Conservation (phyloP, 2,329 filamentous ascomycete species). For the Macrophomina pseudophaseolina region DNA sequence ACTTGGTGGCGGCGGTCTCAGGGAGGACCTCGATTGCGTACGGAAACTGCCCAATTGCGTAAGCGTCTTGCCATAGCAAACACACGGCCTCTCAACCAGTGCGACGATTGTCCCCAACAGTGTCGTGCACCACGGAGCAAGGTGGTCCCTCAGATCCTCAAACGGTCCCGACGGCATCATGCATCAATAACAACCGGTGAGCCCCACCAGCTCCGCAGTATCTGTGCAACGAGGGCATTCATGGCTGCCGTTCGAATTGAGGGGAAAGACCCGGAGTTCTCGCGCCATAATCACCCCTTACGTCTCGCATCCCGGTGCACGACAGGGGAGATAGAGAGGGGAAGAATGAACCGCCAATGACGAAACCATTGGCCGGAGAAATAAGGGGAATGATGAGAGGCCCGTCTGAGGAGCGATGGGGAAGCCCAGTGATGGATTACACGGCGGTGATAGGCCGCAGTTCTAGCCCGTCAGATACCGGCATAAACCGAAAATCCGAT, state of each 20-base stretch:
- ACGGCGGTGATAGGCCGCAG: background rate
- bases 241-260: background rate
- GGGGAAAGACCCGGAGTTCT: background rate
- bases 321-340: background rate
- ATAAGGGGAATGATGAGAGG: background rate
- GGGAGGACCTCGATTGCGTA: conserved; percentile 74
- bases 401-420: background rate
- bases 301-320: conserved; percentile 17
- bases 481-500: conserved; percentile 18
- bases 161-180: conserved; percentile 8
- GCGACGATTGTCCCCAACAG: background rate
- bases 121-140: conserved; percentile 7
- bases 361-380: conserved; percentile 5
- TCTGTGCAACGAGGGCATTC: conserved; percentile 13
- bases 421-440: background rate
- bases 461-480: conserved; percentile 1
- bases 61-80: conserved; percentile 16
- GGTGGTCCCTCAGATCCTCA: background rate
- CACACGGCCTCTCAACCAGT: background rate
- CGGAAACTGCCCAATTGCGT: conserved; percentile 65
- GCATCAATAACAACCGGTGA: conserved; percentile 20
- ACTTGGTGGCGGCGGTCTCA: conserved; percentile 66
- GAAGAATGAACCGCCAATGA: background rate
- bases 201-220: conserved; percentile 19
- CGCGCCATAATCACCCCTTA: background rate